Conservation (phyloP, 768 basidiomycete genomes). For the Suillus plorans region DNA sequence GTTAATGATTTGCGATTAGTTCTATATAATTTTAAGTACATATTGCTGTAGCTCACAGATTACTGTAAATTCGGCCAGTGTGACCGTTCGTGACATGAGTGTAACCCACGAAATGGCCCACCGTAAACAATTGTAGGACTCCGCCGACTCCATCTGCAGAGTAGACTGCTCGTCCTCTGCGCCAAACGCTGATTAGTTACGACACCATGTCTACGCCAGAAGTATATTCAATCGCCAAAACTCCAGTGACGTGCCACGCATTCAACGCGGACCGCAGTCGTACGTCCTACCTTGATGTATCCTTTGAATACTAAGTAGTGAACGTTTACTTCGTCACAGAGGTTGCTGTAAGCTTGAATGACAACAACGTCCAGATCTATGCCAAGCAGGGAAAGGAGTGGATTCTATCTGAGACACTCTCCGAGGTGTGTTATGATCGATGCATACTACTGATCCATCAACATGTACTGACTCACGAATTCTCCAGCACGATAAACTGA, state of each 20-base stretch:
- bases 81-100: too few species aligned
- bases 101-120: too few species aligned
- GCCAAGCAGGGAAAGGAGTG: conserved; percentile 65
- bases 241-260: conserved; percentile 84
- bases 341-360: conserved; percentile 88
- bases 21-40: too few species aligned
- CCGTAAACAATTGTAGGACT: too few species aligned
- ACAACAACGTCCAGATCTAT: conserved; percentile 84
- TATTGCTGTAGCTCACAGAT: too few species aligned
- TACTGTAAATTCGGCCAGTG: too few species aligned
- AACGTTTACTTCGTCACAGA: conserved; percentile 47
- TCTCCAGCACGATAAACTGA: conserved; percentile 89
- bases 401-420: conserved; percentile 70
- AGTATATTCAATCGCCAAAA: conserved; percentile 74
- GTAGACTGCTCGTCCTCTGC: conserved; percentile 88
- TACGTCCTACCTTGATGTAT: conserved; percentile 42
- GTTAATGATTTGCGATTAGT: too few species aligned
- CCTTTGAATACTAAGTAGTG: not conserved
- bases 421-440: conserved; percentile 60
- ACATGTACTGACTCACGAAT: conserved; percentile 2
- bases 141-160: conserved; percentile 40
- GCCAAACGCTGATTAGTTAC: not conserved
- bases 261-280: conserved; percentile 89
- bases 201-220: conserved; percentile 66
- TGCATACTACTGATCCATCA: not conserved